A percentile compares a stretch with the other conserved stretches of the same genome.
These are phyloP conservation scores for Phyllosticta citribraziliensis DNA, from an alignment of 2,329 filamentous ascomycete genomes.

Conservation along the genomic window DNA sequence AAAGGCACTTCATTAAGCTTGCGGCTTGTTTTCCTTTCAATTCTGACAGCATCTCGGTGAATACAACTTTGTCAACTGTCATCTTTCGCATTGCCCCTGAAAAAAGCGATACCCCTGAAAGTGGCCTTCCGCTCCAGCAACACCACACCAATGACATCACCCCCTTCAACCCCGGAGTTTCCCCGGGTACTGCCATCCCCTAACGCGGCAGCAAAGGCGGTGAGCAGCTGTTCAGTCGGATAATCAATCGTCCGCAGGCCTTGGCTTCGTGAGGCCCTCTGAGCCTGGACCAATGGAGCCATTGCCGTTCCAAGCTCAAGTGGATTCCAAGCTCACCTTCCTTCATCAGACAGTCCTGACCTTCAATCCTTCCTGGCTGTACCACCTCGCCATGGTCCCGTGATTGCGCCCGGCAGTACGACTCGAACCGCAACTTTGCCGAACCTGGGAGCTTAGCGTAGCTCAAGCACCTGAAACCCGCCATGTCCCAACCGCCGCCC, in stretches of 20 bases:
- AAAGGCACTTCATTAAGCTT: background rate
- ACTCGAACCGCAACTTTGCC: conserved; percentile 10
- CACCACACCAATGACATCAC: no score
- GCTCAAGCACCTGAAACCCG: conserved; percentile 9
- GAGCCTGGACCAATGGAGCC: background rate
- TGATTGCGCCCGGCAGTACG: conserved; percentile 1
- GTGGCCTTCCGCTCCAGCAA: no score
- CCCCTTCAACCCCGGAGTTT: no score
- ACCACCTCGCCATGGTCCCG: conserved; percentile 4
- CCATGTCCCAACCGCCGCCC: conserved; percentile 10
- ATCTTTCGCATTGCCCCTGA: no score
- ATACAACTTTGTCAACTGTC: no score
- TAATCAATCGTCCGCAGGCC: no score
- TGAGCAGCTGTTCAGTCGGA: background rate
- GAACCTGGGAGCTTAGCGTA: conserved; percentile 10
- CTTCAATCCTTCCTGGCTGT: background rate
- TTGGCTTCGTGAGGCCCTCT: background rate
- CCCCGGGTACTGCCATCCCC: no score
- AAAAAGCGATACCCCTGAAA: no score
- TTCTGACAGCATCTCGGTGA: background rate
- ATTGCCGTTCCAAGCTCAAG: conserved; percentile 2
- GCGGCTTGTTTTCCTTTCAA: background rate
- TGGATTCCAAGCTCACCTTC: background rate
- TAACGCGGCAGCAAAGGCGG: background rate
- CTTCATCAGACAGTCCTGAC: background rate